Evolutionary conservation across 495 filamentous ascomycete genomes (phyloP).

Genomic region (Polyplosphaeria fusca): DNA sequence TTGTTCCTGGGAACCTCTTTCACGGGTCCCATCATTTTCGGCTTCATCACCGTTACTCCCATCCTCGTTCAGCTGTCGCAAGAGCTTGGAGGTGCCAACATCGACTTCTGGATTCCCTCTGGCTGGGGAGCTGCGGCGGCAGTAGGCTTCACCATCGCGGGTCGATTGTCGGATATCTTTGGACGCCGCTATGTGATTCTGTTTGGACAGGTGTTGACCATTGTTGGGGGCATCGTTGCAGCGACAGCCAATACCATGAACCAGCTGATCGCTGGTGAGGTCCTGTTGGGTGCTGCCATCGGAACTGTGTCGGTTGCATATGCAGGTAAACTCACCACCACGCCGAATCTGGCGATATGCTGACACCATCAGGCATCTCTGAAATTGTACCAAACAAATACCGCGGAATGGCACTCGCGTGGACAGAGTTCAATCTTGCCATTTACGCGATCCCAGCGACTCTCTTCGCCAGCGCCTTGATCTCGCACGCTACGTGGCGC

Average conservation of each 20-base stretch:
- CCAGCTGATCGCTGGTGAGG: conserved; percentile 22
- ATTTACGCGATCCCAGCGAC: conserved; percentile 22
- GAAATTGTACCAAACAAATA: conserved; percentile 38
- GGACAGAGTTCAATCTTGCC: conserved; percentile 24
- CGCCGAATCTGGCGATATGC: neutral
- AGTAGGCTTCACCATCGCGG: conserved; percentile 6
- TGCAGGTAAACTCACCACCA: conserved; percentile 4
- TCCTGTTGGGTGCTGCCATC: conserved; percentile 16
- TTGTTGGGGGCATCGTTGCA: conserved; percentile 16
- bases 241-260: conserved; percentile 13
- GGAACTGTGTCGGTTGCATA: conserved; percentile 22
- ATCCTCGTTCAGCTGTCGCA: conserved; percentile 32
- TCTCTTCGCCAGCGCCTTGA: conserved; percentile 28
- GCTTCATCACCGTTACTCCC: conserved; percentile 32
- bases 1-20: conserved; percentile 37
- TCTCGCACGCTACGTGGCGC: conserved; percentile 31
- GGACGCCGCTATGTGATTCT: conserved; percentile 12
- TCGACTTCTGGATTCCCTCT: conserved; percentile 27
- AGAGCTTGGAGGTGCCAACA: conserved; percentile 23
- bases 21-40: conserved; percentile 33
- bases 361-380: conserved; percentile 6
- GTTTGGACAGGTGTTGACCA: conserved; percentile 13
- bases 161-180: conserved; percentile 24
- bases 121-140: conserved; percentile 31
- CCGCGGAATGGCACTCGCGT: conserved; percentile 19